Evolutionary conservation across 306 rosid species (phyloP).

Genomic region (Cicer cuneatum): DNA sequence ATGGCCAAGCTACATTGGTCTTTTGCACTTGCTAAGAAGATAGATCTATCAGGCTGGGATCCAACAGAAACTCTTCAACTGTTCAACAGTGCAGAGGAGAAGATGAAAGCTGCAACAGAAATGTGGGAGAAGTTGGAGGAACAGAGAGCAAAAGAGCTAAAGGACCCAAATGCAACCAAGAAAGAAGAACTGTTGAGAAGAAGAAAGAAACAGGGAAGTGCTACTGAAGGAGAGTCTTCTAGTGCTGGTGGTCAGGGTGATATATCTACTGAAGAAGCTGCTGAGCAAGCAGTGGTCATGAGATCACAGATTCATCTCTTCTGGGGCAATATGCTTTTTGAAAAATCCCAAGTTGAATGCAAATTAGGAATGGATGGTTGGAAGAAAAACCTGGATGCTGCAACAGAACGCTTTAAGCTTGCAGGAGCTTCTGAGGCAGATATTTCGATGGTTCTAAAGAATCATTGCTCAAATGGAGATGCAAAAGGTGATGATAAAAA

Average conservation of each 20-base stretch:
- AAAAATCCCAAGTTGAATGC: slow-evolving; percentile 94
- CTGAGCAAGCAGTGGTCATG: slow-evolving; percentile 95
- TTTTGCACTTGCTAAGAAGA: slow-evolving; percentile 87
- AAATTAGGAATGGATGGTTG: slow-evolving; percentile 77
- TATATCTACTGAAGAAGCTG: slow-evolving; percentile 77
- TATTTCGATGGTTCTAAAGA: slow-evolving; percentile 81
- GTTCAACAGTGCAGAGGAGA: slow-evolving; percentile 85
- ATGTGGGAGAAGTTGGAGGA: slow-evolving; percentile 99
- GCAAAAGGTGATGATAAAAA: slow-evolving; percentile 61
- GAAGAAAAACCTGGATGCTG: slow-evolving; percentile 82
- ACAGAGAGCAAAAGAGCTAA: slow-evolving; percentile 79
- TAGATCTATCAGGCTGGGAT: slow-evolving; percentile 78
- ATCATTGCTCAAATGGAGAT: slow-evolving; percentile 82
- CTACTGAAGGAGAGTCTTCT: slow-evolving; percentile 68
- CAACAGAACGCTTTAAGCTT: slow-evolving; percentile 85
- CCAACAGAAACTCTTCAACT: slow-evolving; percentile 75
- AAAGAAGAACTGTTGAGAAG: slow-evolving; percentile 79
- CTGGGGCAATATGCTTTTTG: slow-evolving; percentile 98
- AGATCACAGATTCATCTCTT: slow-evolving; percentile 96
- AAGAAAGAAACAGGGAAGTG: slow-evolving; percentile 72
- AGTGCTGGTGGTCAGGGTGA: slow-evolving; percentile 61
- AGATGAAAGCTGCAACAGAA: slow-evolving; percentile 92
- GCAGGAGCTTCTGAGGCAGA: slow-evolving; percentile 96
- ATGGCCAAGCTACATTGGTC: slow-evolving; percentile 99
- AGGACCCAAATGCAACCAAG: slow-evolving; percentile 84